Percentiles rank a stretch among this genome's conserved stretches.
Evolutionary conservation across 805 yeast species (phyloP).

Genomic region (Wickerhamiella lipophila): DNA sequence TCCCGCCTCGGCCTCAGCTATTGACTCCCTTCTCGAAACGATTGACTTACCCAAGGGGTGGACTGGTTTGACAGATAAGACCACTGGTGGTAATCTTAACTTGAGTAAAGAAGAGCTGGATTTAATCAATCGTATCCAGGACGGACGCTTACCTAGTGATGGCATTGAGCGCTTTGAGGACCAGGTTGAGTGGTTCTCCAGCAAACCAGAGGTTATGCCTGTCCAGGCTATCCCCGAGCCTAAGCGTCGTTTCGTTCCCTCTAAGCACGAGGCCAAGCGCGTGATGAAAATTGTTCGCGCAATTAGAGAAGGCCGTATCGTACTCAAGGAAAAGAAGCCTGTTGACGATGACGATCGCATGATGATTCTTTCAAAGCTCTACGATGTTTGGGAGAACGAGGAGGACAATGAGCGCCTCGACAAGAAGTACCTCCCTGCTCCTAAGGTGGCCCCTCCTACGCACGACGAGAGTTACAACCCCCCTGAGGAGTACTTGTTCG

Average conservation of each 20-base stretch:
- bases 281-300: slow-evolving; percentile 94
- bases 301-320: slow-evolving; percentile 87
- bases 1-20: slow-evolving; percentile 93
- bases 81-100: slow-evolving; percentile 76
- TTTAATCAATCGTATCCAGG: slow-evolving; percentile 71
- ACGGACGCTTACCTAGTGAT: slow-evolving; percentile 72
- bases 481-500: slow-evolving; percentile 82
- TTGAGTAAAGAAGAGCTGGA: slow-evolving; percentile 79
- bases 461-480: slow-evolving; percentile 96
- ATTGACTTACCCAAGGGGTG: slow-evolving; percentile 97
- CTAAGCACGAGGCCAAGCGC: slow-evolving; percentile 91
- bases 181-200: slow-evolving; percentile 88
- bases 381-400: slow-evolving; percentile 74
- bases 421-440: slow-evolving; percentile 82
- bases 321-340: slow-evolving; percentile 54
- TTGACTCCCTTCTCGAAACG: slow-evolving; percentile 75
- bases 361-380: slow-evolving; percentile 30
- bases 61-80: slow-evolving; percentile 89
- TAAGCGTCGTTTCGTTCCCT: slow-evolving; percentile 90
- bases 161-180: slow-evolving; percentile 81
- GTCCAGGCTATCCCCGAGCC: slow-evolving; percentile 92
- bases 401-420: slow-evolving; percentile 43
- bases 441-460: slow-evolving; percentile 90
- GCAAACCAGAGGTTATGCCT: slow-evolving; percentile 77
- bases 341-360: slow-evolving; percentile 39